Evolutionary conservation across 768 basidiomycete species (phyloP), one percentile per base, ranked within the genome.

Genomic region (Tulasnella sp.): DNA sequence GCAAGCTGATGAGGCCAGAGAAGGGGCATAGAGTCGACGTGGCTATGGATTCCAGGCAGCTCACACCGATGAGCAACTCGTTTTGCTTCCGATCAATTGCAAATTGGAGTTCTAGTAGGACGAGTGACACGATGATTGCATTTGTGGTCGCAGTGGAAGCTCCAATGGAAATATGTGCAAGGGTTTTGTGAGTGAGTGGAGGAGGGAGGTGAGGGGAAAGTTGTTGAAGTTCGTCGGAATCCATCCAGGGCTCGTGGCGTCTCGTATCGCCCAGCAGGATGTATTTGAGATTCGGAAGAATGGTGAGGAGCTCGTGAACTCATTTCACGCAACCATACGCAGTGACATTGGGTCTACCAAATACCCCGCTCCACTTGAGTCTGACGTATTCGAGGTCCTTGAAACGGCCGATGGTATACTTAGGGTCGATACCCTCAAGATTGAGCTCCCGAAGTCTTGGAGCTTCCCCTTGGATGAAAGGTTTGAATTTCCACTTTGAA

Each of bases 301-400:
- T 61, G 10, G 91, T 89, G 40, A 95, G 83, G 39, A 91, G 86
- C 77, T 93, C 88, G 82, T 96, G 95, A 73, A 97, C 85, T 5
- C 91, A 79, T 80, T 93, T 91, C 26, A 96, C 80, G 82, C 96
- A 93, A 16, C 84, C 81, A 82, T 95, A 96, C 16, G 89, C 87
- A 29, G 26, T 61, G n/a, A 26, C n/a, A 6, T 20, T 10, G 2
- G 48, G 16, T 2, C 7, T 26, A 13, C 29, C 29, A 23, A 61
- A 61, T 15, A 61, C 57, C 26, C 26, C 57, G 3, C 3, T 7
- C 57, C 57, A 61, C 57, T 61, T 61, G 57, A 61, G 23, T 32
- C 57, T 61, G 15, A 48, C 16, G 18, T 16, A 18, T 48, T 15
- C 11, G 15, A 48, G 48, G 20, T 48, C 20, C 48, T 61, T 61